Evolutionary conservation across 1,139 yeast genomes (phyloP), one percentile per base, ranked within the genome.

Genomic region (Pneumocystis sp.): DNA sequence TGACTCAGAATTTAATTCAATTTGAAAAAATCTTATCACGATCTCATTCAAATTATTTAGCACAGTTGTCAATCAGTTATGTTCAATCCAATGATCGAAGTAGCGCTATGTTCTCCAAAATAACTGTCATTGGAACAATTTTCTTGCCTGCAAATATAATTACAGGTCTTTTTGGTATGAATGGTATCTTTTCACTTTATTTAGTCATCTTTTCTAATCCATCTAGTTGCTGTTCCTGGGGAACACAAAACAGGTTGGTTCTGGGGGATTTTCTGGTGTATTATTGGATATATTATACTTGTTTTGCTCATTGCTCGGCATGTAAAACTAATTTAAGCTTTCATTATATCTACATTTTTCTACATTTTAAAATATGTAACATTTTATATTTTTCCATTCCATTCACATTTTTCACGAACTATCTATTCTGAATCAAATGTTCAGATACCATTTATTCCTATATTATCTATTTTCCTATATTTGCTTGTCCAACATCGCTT

Each of bases 81-180:
- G 89, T 91, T 73, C 82, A 87, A 71, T 83, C 96, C 59, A 90
- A 88, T 74, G 86, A 89, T 73, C 83, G 85, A 71, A 89, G 89
- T 57, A 89, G 96, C 0, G 87, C 85, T 71, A 87, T 91, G 82
- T 80, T 93, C 68, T 89, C 96, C 40, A 87, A 88, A 73, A 96
- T 91, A 29, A 91, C 97, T 0, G 75, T 93, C 66, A 79, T 93
- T 63, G 97, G 97, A 81, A 91, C 97, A 0, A 81, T 91, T 72
- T 79, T 93, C 62, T 87, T 93, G 69, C 97, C 97, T 10, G 81
- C 91, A 80, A 93, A 91, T 74, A 78, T 93, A 69, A 82, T 93
- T 50, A 90, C 97, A 0, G 97, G 97, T 74, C 75, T 91, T 68
- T 93, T 91, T 76, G 97, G 98, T 71, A 93, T 93, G 98, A 93